These are phyloP conservation scores for Auxenochlorella pyrenoidosa DNA, from an alignment of 139 green algal genomes.

Conservation along the genomic window DNA sequence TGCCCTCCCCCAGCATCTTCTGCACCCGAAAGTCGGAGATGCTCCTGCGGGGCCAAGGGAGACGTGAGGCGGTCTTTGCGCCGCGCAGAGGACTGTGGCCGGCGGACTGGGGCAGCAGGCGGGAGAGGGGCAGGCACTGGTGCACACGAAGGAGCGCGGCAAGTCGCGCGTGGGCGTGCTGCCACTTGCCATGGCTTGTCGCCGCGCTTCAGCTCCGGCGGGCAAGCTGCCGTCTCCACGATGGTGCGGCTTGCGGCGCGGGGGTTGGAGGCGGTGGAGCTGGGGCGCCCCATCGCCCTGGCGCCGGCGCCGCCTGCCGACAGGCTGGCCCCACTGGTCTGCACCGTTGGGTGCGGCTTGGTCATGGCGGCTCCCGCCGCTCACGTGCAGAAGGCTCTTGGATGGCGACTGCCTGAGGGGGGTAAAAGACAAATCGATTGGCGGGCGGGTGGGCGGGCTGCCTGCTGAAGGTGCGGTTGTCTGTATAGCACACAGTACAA, in stretches of 20 bases:
- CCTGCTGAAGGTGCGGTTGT: neutral
- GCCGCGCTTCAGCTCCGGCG: slow-evolving; percentile 29
- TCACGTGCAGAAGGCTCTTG: neutral
- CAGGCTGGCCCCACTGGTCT: slow-evolving; percentile 27
- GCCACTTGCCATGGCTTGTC: slow-evolving; percentile 22
- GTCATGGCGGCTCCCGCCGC: neutral
- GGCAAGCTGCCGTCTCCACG: slow-evolving; percentile 37
- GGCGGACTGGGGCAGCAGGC: no score
- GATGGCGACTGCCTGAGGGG: neutral
- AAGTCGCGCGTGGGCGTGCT: neutral
- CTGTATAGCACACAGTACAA: neutral
- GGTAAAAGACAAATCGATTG: neutral
- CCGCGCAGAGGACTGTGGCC: no score
- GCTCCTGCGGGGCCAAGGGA: slow-evolving; percentile 13
- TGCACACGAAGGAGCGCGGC: neutral
- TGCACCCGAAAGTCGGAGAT: slow-evolving; percentile 38
- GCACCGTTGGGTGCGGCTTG: slow-evolving; percentile 17
- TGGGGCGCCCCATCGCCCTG: neutral
- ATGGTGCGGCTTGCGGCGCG: slow-evolving; percentile 30
- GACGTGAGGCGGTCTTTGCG: neutral
- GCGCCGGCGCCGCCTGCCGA: neutral
- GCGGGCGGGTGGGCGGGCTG: neutral
- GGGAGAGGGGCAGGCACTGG: neutral
- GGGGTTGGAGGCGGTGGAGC: neutral
- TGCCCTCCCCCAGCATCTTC: slow-evolving; percentile 40